Percentiles rank a stretch among this genome's conserved stretches.
phyloP scores from a whole-genome alignment of 2,329 filamentous ascomycete species.

The Drechslerella coelobrocha region DNA sequence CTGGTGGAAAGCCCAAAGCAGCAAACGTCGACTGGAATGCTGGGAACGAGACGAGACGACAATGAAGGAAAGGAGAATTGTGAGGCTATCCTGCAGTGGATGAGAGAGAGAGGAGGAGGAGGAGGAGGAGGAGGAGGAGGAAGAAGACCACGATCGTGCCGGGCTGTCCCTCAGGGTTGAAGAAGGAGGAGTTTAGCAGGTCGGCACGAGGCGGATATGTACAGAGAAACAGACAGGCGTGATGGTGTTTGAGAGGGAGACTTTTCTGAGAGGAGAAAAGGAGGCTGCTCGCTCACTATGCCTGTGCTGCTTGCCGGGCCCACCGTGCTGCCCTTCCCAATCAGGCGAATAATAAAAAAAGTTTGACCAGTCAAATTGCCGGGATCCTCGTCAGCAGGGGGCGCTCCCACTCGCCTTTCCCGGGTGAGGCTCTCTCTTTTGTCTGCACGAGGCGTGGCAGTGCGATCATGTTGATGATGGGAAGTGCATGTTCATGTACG shows the following conservation, averaged over 20 bases:
- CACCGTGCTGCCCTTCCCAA: too few relatives aligned
- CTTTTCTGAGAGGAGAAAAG: slow-evolving; percentile 2
- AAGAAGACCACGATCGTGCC: slow-evolving; percentile 23
- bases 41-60: slow-evolving; percentile 18
- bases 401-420: too few relatives aligned
- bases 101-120: slow-evolving; percentile 21
- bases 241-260: slow-evolving; percentile 5
- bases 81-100: slow-evolving; percentile 25
- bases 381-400: too few relatives aligned
- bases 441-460: too few relatives aligned
- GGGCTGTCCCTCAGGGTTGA: too few relatives aligned
- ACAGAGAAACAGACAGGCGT: background rate
- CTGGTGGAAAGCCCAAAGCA: too few relatives aligned
- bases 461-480: too few relatives aligned
- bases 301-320: too few relatives aligned
- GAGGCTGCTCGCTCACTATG: slow-evolving; percentile 10
- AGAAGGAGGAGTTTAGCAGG: slow-evolving; percentile 5
- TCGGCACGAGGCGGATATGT: slow-evolving; percentile 38
- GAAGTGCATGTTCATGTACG: too few relatives aligned
- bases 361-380: too few relatives aligned
- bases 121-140: slow-evolving; percentile 15
- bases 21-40: slow-evolving; percentile 27
- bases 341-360: too few relatives aligned
- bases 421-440: too few relatives aligned
- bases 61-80: slow-evolving; percentile 15